phyloP scores from a whole-genome alignment of 352 stramenopile species.

The Globisporangium viniferum region DNA sequence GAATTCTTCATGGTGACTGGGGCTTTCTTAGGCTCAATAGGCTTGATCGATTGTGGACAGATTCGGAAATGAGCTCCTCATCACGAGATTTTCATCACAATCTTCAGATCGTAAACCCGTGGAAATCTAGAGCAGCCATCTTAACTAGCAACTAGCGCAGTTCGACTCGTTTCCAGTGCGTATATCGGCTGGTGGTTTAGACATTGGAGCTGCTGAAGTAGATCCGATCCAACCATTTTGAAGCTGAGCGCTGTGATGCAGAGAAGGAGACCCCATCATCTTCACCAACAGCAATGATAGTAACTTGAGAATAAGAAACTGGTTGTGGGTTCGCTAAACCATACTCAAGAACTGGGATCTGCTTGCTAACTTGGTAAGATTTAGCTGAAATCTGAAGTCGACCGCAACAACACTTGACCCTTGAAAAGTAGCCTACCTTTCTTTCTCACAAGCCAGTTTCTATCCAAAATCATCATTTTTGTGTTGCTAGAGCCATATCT shows the following conservation, averaged over 20 bases:
- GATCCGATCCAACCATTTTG: background rate
- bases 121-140: background rate
- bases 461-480: background rate
- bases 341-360: too few species aligned
- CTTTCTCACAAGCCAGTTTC: too few species aligned
- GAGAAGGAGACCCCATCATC: too few species aligned
- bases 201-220: background rate
- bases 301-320: background rate
- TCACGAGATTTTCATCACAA: background rate
- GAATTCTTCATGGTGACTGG: background rate
- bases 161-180: background rate
- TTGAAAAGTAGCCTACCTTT: background rate
- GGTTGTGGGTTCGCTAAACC: background rate
- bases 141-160: too few species aligned
- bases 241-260: too few species aligned
- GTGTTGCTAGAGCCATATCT: background rate
- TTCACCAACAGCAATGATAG: too few species aligned
- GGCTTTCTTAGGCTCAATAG: background rate
- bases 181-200: background rate
- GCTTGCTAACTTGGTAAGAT: background rate
- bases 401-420: background rate
- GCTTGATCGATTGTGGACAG: background rate
- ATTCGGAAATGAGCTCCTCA: background rate
- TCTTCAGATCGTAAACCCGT: background rate
- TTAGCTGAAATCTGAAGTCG: too few species aligned